Base-by-base conservation (phyloP, 495 filamentous ascomycete genomes). In the Parathielavia appendiculata region DNA sequence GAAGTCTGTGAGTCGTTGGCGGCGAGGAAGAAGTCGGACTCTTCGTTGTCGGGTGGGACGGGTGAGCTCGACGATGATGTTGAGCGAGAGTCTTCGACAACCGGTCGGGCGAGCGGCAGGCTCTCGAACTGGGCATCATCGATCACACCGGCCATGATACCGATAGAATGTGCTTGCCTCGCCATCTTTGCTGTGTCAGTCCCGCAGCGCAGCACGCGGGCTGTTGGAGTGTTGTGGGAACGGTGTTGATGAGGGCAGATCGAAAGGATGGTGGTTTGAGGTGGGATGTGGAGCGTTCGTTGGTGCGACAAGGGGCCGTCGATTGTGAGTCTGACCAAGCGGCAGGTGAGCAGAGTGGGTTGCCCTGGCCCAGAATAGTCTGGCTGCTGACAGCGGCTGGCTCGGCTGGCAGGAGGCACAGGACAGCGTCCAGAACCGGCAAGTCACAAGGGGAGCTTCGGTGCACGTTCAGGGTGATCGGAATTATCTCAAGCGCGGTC, bases 1-100 rank as follows among this genome's bases (percentile, higher is more conserved):
- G 92, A 97, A 7, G 92, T 96, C 64, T 91, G 82, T 5, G 90
- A 95, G 70, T 97, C 92, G 73, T 96, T 95, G 58, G 82, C 80
- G 58, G 85, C 87, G 45, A 83, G 81, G 73, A 93, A 92, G 76
- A 92, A 95, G 71, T 97, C 91, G 62, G 89, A 93, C 72, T 96
- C 91, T 71, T 95, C 90, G 58, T 83, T 80, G 58, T 83, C 84
- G 63, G 83, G 81, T 32, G 88, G 86, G 67, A 87, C 88, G 22
- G 91, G 91, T 1, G 91, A 95, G 69, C 87, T 91, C 49, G 87
- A 89, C 4, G 87, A 87, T 16, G 89, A 93, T 14, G 89, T 88
- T 26, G 77, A 78, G 47, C 69, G 67, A 11, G 69, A 71, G 57
- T 73, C 71, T 34, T 67, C 54, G 26, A 56, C 67, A 1, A 52